These are phyloP conservation scores for Claviceps quebecensis DNA, from an alignment of 2,329 filamentous ascomycete species.

Conservation along the genomic window DNA sequence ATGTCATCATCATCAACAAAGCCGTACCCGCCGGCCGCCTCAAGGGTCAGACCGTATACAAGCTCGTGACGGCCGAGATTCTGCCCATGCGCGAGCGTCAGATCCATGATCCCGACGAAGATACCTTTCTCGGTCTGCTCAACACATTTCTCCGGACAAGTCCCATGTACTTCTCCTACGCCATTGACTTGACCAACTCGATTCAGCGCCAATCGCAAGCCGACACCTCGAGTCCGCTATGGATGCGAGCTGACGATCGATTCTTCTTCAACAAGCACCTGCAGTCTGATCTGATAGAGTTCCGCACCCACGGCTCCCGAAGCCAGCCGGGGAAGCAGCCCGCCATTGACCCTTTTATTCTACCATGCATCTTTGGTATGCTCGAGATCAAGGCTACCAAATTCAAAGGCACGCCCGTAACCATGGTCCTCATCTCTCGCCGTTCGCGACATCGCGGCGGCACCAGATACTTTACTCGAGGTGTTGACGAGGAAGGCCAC, in stretches of 20 bases:
- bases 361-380: slow-evolving; percentile 95
- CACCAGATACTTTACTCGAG: slow-evolving; percentile 88
- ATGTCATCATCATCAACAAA: slow-evolving; percentile 93
- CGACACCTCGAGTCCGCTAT: slow-evolving; percentile 60
- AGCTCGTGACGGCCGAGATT: slow-evolving; percentile 79
- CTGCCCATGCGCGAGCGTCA: slow-evolving; percentile 85
- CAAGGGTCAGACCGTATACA: slow-evolving; percentile 94
- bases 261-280: slow-evolving; percentile 99
- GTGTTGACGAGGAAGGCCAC: slow-evolving; percentile 82
- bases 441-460: slow-evolving; percentile 79
- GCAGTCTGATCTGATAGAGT: slow-evolving; percentile 81
- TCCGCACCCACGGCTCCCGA: slow-evolving; percentile 51
- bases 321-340: slow-evolving; percentile 57
- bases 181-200: slow-evolving; percentile 87
- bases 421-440: slow-evolving; percentile 75
- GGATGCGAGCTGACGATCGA: slow-evolving; percentile 86
- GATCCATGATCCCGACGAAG: slow-evolving; percentile 85
- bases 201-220: slow-evolving; percentile 84
- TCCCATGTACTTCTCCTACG: slow-evolving; percentile 97
- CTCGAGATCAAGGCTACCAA: slow-evolving; percentile 76
- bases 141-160: slow-evolving; percentile 69
- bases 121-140: slow-evolving; percentile 72
- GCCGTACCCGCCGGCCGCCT: slow-evolving; percentile 79
- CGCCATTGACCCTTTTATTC: slow-evolving; percentile 76
- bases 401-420: slow-evolving; percentile 73